Conservation (phyloP, 2,329 filamentous ascomycete genomes). For the Leptographium radiaticola region DNA sequence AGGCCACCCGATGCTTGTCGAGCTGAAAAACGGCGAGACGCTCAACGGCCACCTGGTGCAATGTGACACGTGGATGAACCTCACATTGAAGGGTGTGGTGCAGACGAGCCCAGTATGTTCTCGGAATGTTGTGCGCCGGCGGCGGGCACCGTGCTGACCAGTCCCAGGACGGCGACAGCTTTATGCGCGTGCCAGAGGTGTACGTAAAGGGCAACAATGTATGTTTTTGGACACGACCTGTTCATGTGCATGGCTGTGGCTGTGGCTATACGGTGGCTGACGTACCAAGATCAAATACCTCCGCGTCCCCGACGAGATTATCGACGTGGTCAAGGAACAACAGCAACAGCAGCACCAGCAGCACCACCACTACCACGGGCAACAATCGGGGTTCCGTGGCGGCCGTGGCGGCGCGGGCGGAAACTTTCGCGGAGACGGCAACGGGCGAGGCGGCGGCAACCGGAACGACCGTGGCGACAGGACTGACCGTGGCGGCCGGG, state of each 20-base stretch:
- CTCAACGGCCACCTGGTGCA: constrained; percentile 91
- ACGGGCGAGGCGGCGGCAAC: constrained; percentile 38
- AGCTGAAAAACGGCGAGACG: constrained; percentile 95
- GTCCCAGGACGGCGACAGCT: constrained; percentile 77
- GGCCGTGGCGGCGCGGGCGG: constrained; percentile 44
- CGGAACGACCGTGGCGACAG: constrained; percentile 32
- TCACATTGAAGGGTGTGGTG: constrained; percentile 92
- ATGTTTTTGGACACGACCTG: constrained; percentile 20
- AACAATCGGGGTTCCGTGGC: constrained; percentile 45
- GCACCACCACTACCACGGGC: constrained; percentile 7
- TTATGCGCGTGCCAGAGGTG: constrained; percentile 81
- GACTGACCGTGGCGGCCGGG: constrained; percentile 39
- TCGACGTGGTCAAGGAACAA: constrained; percentile 86
- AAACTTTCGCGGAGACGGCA: constrained; percentile 41
- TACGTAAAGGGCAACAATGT: constrained; percentile 98
- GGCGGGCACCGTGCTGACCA: background rate
- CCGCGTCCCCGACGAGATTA: constrained; percentile 89
- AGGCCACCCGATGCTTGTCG: constrained; percentile 94
- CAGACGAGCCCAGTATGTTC: constrained; percentile 68
- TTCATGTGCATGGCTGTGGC: background rate
- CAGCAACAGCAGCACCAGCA: constrained; percentile 60
- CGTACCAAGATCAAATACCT: constrained; percentile 83
- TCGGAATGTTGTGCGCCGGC: background rate
- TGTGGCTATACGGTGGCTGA: background rate
- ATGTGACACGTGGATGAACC: constrained; percentile 99